These are phyloP conservation scores for Pinus tabuliformis DNA, from an alignment of 75 land plant species.

Conservation along the genomic window DNA sequence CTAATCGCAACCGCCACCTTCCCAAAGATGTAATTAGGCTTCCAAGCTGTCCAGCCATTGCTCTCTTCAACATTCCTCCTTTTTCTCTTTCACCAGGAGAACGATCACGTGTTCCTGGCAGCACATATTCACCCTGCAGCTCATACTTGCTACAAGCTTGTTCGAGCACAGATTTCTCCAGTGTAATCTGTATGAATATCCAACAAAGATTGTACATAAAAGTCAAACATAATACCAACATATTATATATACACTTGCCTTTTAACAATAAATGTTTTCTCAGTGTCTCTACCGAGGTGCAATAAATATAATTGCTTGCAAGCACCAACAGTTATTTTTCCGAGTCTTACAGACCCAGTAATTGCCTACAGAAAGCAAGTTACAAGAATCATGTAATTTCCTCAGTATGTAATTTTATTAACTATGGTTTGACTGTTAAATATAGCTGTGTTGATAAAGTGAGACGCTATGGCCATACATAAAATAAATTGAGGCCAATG, in stretches of 20 bases:
- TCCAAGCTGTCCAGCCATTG: conserved; percentile 90
- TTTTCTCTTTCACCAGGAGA: conserved; percentile 38
- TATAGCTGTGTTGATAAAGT: no score
- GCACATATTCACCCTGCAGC: conserved; percentile 97
- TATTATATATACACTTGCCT: background rate
- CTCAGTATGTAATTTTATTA: no score
- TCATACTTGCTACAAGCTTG: conserved; percentile 91
- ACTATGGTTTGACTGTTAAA: no score
- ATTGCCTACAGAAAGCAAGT: no score
- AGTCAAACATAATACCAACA: conserved; percentile 5
- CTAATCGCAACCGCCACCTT: conserved; percentile 96
- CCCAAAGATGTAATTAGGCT: conserved; percentile 92
- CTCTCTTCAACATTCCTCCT: conserved; percentile 45
- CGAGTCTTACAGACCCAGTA: no score
- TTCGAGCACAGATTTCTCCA: conserved; percentile 85
- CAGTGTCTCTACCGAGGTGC: background rate
- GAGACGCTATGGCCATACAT: no score
- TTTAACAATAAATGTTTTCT: background rate
- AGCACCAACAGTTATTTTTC: background rate
- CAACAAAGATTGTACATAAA: background rate
- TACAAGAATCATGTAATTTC: no score
- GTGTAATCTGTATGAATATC: conserved; percentile 63
- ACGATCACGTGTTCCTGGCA: conserved; percentile 89
- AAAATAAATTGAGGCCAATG: no score
- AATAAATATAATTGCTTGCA: background rate